phyloP scores from a whole-genome alignment of 768 basidiomycete species.

The Wakefieldia striispora region DNA sequence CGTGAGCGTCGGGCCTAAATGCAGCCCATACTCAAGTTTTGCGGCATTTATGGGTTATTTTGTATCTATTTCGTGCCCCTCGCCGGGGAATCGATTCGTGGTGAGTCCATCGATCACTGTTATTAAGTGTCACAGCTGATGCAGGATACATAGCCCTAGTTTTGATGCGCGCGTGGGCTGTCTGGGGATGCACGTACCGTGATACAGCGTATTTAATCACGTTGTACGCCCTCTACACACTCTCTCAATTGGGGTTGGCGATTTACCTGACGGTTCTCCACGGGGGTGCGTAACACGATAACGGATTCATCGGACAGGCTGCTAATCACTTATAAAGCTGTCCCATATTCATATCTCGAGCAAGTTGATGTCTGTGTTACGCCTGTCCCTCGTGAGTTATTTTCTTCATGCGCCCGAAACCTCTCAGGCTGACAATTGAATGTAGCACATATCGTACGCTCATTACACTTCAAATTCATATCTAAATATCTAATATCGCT shows the following conservation, averaged over 20 bases:
- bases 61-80: not conserved
- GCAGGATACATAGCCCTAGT: not conserved
- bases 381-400: conserved; percentile 8
- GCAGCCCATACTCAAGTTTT: conserved; percentile 1
- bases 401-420: too few species aligned
- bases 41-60: not conserved
- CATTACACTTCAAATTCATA: not conserved
- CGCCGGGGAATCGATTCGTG: not conserved
- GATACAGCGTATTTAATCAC: too few species aligned
- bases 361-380: conserved; percentile 10
- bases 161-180: conserved; percentile 3
- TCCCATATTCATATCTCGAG: conserved; percentile 1
- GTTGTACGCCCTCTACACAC: too few species aligned
- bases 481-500: not conserved
- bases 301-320: too few species aligned
- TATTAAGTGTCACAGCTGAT: not conserved
- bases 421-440: not conserved
- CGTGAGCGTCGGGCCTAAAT: too few species aligned
- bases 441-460: conserved; percentile 8
- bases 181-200: too few species aligned
- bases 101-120: not conserved
- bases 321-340: not conserved
- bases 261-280: not conserved
- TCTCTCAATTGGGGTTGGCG: too few species aligned
- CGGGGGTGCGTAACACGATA: too few species aligned